A percentile compares a stretch with the other conserved stretches of the same genome.
Evolutionary conservation across 345 rosid genomes (phyloP).

Genomic region (Brassica juncea): DNA sequence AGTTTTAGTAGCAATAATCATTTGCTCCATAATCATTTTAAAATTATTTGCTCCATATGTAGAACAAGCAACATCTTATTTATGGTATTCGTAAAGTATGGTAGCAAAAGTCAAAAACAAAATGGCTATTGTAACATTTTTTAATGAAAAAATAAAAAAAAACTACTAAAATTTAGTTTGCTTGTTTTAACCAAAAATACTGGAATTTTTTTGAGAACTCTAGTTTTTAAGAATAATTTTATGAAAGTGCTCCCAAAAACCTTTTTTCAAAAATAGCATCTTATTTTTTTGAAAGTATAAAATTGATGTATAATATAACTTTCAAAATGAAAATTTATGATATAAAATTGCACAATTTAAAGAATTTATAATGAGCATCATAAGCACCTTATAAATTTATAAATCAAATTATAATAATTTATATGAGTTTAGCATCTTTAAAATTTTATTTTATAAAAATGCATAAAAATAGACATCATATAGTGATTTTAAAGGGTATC

Average conservation of each 20-base stretch:
- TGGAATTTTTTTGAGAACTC: background rate
- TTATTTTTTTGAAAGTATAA: background rate
- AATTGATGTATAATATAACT: background rate
- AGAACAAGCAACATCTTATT: background rate
- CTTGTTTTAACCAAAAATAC: background rate
- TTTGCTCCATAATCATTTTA: background rate
- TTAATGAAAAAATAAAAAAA: background rate
- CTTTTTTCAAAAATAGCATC: background rate
- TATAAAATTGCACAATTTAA: too few species aligned
- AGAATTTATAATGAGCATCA: background rate
- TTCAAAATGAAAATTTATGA: too few species aligned
- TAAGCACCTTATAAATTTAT: background rate
- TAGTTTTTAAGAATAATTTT: background rate
- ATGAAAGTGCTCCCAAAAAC: too few species aligned
- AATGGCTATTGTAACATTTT: background rate
- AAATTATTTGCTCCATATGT: background rate
- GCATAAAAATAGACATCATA: background rate
- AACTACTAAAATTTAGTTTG: background rate
- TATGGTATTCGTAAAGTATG: background rate
- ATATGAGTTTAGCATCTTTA: background rate
- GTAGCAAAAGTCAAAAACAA: background rate
- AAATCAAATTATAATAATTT: background rate
- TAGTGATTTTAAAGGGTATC: background rate
- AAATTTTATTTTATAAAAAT: background rate
- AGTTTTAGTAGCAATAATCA: slow-evolving; percentile 7